Conservation (phyloP, 2,329 filamentous ascomycete species). For the Waltergamsia citrina region DNA sequence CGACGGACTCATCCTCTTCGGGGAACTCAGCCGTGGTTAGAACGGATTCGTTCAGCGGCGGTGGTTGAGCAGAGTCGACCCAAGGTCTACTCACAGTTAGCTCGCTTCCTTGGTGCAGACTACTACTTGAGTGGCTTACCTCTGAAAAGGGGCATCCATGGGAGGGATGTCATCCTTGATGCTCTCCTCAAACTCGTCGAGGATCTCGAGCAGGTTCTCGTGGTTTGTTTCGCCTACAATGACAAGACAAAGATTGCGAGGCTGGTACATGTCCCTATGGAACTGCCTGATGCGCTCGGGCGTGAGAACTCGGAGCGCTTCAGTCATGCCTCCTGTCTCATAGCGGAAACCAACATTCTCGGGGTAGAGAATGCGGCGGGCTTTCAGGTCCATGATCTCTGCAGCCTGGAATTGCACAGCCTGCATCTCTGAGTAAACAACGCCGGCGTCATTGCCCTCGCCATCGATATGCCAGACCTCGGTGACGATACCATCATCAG, state of each 20-base stretch:
- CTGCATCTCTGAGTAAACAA: conserved; percentile 99
- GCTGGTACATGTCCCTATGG: conserved; percentile 95
- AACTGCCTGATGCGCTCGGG: conserved; percentile 89
- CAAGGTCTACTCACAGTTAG: conserved; percentile 48
- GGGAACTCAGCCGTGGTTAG: conserved; percentile 82
- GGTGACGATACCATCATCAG: conserved; percentile 85
- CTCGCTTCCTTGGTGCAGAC: not conserved
- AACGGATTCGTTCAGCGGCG: conserved; percentile 60
- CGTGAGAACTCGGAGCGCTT: conserved; percentile 76
- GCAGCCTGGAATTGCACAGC: conserved; percentile 76
- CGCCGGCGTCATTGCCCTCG: conserved; percentile 86
- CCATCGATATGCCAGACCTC: conserved; percentile 96
- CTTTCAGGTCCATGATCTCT: conserved; percentile 80
- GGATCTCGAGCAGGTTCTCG: conserved; percentile 64
- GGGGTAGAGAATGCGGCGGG: conserved; percentile 75
- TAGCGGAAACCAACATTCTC: conserved; percentile 89
- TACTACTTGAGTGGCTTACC: conserved; percentile 28
- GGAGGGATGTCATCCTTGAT: conserved; percentile 76
- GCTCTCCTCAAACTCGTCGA: conserved; percentile 82
- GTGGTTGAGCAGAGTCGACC: conserved; percentile 77
- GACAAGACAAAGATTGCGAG: conserved; percentile 84
- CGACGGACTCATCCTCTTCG: conserved; percentile 89
- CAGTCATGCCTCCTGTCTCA: conserved; percentile 97
- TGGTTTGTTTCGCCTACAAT: conserved; percentile 91
- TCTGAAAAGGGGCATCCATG: conserved; percentile 64